Percentiles rank a stretch among this genome's conserved stretches.
Evolutionary conservation across 371 early-diverging fungal genomes (phyloP).

Genomic region (Mortierella sp.): DNA sequence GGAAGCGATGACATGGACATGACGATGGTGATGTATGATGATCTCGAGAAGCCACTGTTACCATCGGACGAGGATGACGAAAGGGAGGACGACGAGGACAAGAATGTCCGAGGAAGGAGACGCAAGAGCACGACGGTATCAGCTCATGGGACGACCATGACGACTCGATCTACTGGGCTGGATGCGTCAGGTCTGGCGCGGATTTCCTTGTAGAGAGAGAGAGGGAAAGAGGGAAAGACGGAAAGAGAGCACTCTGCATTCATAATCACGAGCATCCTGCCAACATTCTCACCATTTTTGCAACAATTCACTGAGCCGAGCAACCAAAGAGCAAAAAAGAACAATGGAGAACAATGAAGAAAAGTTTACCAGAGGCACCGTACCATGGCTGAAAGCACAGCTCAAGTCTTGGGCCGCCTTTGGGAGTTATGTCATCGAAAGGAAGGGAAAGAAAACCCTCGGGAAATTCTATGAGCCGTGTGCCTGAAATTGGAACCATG

Average conservation of each 20-base stretch:
- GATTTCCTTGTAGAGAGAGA: conserved; percentile 32
- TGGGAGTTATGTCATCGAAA: no score
- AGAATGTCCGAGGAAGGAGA: conserved; percentile 4
- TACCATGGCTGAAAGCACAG: no score
- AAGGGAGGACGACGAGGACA: conserved; percentile 29
- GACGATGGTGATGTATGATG: conserved; percentile 35
- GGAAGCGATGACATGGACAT: conserved; percentile 27
- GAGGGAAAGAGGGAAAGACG: no score
- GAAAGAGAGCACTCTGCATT: no score
- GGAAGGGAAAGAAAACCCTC: no score
- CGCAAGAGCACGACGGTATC: conserved; percentile 7
- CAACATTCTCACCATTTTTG: no score
- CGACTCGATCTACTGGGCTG: conserved; percentile 37
- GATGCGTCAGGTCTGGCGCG: conserved; percentile 35
- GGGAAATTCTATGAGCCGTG: no score
- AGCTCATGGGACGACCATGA: conserved; percentile 34
- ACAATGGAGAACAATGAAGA: background rate
- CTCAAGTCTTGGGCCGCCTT: no score
- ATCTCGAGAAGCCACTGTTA: conserved; percentile 33
- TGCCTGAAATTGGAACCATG: no score
- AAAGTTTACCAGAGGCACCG: no score
- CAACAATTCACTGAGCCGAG: no score
- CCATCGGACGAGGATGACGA: conserved; percentile 36
- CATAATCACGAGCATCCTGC: no score
- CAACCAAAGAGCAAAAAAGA: background rate